phyloP scores from a whole-genome alignment of 768 basidiomycete species.

The Leccinum ochraceum region DNA sequence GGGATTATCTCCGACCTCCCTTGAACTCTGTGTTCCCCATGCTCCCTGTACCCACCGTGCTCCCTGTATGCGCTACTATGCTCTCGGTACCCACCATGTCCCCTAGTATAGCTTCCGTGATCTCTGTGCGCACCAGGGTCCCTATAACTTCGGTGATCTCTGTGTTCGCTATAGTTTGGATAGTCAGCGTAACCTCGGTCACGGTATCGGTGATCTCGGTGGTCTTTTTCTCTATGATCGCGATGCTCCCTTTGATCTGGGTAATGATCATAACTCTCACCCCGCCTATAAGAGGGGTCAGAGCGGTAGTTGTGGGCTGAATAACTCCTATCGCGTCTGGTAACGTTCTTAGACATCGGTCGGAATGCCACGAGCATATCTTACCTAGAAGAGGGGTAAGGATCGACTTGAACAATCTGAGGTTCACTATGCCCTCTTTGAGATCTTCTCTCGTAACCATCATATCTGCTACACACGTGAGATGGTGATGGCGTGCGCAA shows the following conservation, averaged over 20 bases:
- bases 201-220: conserved; percentile 23
- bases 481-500: not conserved
- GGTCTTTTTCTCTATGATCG: conserved; percentile 23
- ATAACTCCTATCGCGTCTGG: conserved; percentile 28
- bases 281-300: conserved; percentile 27
- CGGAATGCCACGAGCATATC: conserved; percentile 1
- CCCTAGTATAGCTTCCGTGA: conserved; percentile 11
- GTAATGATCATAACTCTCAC: conserved; percentile 18
- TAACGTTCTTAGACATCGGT: conserved; percentile 10
- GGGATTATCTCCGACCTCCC: conserved; percentile 15
- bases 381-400: conserved; percentile 26
- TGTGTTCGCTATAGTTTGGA: conserved; percentile 18
- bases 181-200: conserved; percentile 21
- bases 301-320: conserved; percentile 25
- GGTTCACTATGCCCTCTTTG: conserved; percentile 28
- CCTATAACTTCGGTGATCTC: conserved; percentile 14
- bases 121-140: conserved; percentile 11
- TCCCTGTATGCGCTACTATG: conserved; percentile 16
- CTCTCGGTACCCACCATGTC: conserved; percentile 17
- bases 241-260: conserved; percentile 24
- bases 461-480: conserved; percentile 26
- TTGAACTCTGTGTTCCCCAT: conserved; percentile 14
- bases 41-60: conserved; percentile 13
- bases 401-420: conserved; percentile 27
- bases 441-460: conserved; percentile 24